Evolutionary conservation across 768 basidiomycete species (phyloP).

Genomic region (Paxillus rubicundulus): DNA sequence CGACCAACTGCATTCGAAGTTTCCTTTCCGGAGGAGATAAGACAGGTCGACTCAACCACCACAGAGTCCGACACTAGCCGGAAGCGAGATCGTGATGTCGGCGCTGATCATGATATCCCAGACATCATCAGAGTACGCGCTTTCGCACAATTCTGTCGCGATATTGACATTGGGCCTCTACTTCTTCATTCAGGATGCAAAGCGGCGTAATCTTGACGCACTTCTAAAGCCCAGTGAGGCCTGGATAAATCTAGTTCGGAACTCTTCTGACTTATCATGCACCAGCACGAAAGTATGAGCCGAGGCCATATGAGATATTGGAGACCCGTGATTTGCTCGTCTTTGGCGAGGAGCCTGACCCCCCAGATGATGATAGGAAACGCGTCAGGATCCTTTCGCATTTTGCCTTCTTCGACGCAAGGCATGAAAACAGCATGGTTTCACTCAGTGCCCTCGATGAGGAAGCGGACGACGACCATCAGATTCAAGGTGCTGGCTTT

Average conservation of each 20-base stretch:
- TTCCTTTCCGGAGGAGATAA: conserved; percentile 46
- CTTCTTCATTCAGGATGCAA: conserved; percentile 13
- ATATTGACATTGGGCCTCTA: neutral
- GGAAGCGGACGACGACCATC: conserved; percentile 28
- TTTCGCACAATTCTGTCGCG: neutral
- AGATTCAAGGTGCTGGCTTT: conserved; percentile 56
- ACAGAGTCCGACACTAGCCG: conserved; percentile 26
- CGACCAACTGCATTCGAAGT: conserved; percentile 57
- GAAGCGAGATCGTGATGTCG: conserved; percentile 23
- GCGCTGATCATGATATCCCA: neutral
- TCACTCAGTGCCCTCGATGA: conserved; percentile 47
- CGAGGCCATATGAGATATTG: conserved; percentile 27
- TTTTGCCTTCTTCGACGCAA: conserved; percentile 62
- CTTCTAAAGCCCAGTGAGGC: conserved; percentile 14
- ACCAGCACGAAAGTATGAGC: conserved; percentile 41
- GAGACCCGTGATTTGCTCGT: conserved; percentile 39
- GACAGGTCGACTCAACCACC: conserved; percentile 19
- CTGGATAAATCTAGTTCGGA: neutral
- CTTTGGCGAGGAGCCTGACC: conserved; percentile 41
- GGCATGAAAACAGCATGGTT: conserved; percentile 43
- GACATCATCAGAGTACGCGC: conserved; percentile 18
- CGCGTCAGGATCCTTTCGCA: conserved; percentile 56
- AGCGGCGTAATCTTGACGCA: conserved; percentile 29
- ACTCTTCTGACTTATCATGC: neutral
- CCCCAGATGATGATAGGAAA: conserved; percentile 39